Evolutionary conservation across 768 basidiomycete species (phyloP), one percentile per base, ranked within the genome.

Genomic region (Lyophyllum shimeji): DNA sequence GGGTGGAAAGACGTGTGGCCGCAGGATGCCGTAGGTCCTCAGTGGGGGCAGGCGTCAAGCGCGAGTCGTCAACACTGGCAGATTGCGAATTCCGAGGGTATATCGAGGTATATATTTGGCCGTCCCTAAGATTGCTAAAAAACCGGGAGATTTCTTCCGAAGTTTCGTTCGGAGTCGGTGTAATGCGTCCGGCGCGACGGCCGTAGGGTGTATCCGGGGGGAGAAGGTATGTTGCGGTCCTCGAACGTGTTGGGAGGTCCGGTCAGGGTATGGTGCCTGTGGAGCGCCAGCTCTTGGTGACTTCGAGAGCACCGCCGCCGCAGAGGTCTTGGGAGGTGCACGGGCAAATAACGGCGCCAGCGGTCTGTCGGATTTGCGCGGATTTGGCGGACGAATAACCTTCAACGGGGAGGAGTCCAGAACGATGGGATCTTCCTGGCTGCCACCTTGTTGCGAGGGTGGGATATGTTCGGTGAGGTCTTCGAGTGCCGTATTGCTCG

Each of bases 231-330:
- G 77, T 63, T 87, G 86, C 17, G 72, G 67, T 33, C 86, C 86
- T 60, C 79, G 82, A 59, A 86, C 76, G 69, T 90, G 89, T 63
- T 87, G 86, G 15, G 71, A 74, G 21, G 72, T 69, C 45, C 62
- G 62, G 60, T 73, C 71, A 27, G 88, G 89, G 63, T 78, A 81
- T 20, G 82, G 81, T 0, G 71, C 74, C 17, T 57, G 56, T 20
- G 52, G 55, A 9, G 51, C 31, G 12, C 23, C 56, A 9, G 46
- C 13, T 23, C 57, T 55, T 7, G 40, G 52, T 25, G 60, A 49
- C 23, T 50, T 20, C 49, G 51, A 24, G 34, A 40, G n/a, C 6
- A 15, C 20, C 4, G 21, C n/a, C 11, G 21, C 52, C 39, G 58
- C 43, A n/a, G 51, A 37, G 13, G 53, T 7, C 51, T 67, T 70